Percentiles rank a stretch among this genome's conserved stretches.
These are phyloP conservation scores for Colletotrichum incanum DNA, from an alignment of 2,329 filamentous ascomycete genomes.

Conservation along the genomic window DNA sequence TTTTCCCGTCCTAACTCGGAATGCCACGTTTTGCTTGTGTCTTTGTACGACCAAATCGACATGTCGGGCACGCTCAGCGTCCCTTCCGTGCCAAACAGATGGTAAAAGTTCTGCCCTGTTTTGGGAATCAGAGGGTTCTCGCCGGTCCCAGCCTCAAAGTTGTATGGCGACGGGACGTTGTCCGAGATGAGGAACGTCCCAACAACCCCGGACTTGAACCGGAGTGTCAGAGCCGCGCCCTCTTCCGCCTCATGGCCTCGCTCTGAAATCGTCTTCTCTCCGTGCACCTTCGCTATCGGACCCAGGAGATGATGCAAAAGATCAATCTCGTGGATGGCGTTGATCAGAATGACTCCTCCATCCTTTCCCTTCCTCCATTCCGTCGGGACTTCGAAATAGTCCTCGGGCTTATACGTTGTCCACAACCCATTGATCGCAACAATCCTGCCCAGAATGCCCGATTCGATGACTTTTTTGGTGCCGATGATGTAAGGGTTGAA, in stretches of 20 bases:
- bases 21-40: constrained; percentile 59
- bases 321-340: constrained; percentile 74
- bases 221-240: constrained; percentile 67
- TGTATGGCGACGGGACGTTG: constrained; percentile 65
- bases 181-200: constrained; percentile 72
- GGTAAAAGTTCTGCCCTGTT: constrained; percentile 62
- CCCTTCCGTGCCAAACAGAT: constrained; percentile 68
- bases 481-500: constrained; percentile 71
- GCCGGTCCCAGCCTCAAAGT: constrained; percentile 71
- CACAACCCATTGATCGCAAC: constrained; percentile 71
- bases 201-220: constrained; percentile 68
- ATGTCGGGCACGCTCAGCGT: constrained; percentile 70
- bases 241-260: constrained; percentile 68
- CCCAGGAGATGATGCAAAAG: constrained; percentile 71
- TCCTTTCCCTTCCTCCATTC: constrained; percentile 60
- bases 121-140: constrained; percentile 70
- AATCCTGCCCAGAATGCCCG: constrained; percentile 59
- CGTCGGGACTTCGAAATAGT: constrained; percentile 62
- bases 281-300: constrained; percentile 65
- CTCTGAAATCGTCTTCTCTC: constrained; percentile 61
- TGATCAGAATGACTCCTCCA: constrained; percentile 69
- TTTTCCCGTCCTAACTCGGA: constrained; percentile 53
- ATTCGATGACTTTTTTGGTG: constrained; percentile 61
- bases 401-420: constrained; percentile 65
- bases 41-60: constrained; percentile 63